Evolutionary conservation across 108 stramenopile species (phyloP), one percentile per base, ranked within the genome.

Genomic region (Epipyxis sp.): DNA sequence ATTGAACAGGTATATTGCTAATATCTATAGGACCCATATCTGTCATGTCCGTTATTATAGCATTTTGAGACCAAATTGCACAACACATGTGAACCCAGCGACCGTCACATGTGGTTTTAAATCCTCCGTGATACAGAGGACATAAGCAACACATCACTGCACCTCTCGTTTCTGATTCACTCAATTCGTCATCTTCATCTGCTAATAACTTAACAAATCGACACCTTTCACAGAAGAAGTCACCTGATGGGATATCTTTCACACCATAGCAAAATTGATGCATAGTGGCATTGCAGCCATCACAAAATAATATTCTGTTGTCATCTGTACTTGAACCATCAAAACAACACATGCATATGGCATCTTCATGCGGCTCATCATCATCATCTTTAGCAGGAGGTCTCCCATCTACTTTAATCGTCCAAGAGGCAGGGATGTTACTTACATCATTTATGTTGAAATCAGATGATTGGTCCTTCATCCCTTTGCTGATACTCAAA

Each of bases 321-420:
- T 34, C 30, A 62, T 79, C 78, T 2, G 54, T 40, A 6, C 44
- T n/a, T 13, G 65, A 35, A 20, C 78, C 78, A 46, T 79, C 78
- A 1, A 79, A 79, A 43, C 78, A 79, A 68, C 61, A 62, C 78
- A 79, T 79, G 13, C 78, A 79, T 29, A 79, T 43, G 62, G 34
- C 69, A 39, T 79, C 78, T 57, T 54, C 50, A 42, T 74, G 71
- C 6, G 46, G 27, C 25, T 72, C 71, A 30, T 68, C 58, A 25
- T 79, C 67, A 40, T 42, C 71, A 16, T 13, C 1, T 29, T 0
- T 69, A 59, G 29, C 59, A 30, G 3, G n/a, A 6, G 62, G 62
- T 1, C 78, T 65, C 32, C 78, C 78, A 1, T 59, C 58, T 37
- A 79, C 78, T 42, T 62, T 35, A 0, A 79, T 13, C 29, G 78